These are phyloP conservation scores for Phytophthora capsici DNA, from an alignment of 352 stramenopile species.

Conservation along the genomic window DNA sequence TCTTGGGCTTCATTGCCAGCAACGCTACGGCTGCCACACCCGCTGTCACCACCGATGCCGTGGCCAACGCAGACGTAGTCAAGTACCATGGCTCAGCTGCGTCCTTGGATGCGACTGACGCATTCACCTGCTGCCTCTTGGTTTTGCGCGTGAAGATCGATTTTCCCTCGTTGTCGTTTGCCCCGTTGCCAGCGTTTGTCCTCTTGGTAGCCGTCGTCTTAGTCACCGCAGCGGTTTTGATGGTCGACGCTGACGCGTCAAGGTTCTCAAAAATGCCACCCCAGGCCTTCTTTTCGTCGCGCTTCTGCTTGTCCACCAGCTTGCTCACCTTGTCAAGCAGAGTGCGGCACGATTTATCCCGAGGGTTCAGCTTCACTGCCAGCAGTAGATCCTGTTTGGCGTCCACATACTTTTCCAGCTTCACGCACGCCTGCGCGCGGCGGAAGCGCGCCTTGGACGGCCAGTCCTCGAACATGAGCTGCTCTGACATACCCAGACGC, in stretches of 20 bases:
- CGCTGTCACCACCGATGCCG: conserved; percentile 73
- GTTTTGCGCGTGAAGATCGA: conserved; percentile 82
- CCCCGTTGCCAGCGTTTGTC: background rate
- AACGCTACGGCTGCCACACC: conserved; percentile 69
- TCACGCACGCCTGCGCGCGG: conserved; percentile 76
- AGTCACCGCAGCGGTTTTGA: conserved; percentile 19
- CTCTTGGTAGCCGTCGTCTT: conserved; percentile 25
- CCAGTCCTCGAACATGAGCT: conserved; percentile 88
- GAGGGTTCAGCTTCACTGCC: conserved; percentile 79
- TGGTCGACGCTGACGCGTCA: conserved; percentile 34
- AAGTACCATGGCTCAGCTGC: conserved; percentile 61
- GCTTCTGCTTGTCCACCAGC: conserved; percentile 77
- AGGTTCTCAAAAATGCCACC: conserved; percentile 79
- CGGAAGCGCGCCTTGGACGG: conserved; percentile 87
- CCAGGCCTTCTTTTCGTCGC: conserved; percentile 81
- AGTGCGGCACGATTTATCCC: conserved; percentile 82
- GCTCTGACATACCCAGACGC: conserved; percentile 72
- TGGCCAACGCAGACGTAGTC: conserved; percentile 61
- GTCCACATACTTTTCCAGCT: conserved; percentile 76
- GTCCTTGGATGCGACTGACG: conserved; percentile 9
- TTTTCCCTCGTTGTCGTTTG: conserved; percentile 35
- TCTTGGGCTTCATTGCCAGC: conserved; percentile 68
- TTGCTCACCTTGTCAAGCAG: conserved; percentile 78
- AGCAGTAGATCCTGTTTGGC: conserved; percentile 82
- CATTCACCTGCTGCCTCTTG: conserved; percentile 47